Conservation (phyloP, 306 rosid species). For the Vicia villosa region DNA sequence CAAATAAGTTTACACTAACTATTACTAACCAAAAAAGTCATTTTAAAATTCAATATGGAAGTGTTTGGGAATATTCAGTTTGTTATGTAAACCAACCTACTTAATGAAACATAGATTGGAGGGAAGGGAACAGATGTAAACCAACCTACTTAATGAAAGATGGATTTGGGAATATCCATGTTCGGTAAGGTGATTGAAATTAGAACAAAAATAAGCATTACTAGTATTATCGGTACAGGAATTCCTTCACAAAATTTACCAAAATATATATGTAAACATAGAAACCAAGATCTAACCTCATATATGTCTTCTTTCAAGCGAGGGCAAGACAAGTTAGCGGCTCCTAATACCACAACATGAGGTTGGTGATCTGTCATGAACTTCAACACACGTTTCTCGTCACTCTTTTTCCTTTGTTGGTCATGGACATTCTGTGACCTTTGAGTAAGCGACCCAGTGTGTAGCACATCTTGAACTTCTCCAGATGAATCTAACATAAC, state of each 20-base stretch:
- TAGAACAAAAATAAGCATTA: conserved; percentile 12
- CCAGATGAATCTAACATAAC: conserved; percentile 95
- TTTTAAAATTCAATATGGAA: conserved; percentile 15
- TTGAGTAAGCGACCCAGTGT: conserved; percentile 80
- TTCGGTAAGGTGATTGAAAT: conserved; percentile 12
- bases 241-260: conserved; percentile 22
- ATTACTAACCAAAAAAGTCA: too few relatives aligned
- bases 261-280: conserved; percentile 9
- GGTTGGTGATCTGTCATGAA: conserved; percentile 99
- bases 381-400: conserved; percentile 90
- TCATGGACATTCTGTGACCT: conserved; percentile 79
- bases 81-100: conserved; percentile 12
- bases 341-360: conserved; percentile 94
- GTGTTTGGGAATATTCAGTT: background rate
- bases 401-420: conserved; percentile 89
- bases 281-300: conserved; percentile 59
- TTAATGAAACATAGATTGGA: background rate
- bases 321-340: conserved; percentile 85
- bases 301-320: conserved; percentile 94
- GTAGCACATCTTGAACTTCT: conserved; percentile 89
- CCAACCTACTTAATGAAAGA: background rate
- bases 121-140: conserved; percentile 5
- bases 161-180: background rate
- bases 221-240: background rate
- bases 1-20: too few relatives aligned